These are phyloP conservation scores for Avicennia marina DNA, from an alignment of 257 asterid species.

Conservation along the genomic window DNA sequence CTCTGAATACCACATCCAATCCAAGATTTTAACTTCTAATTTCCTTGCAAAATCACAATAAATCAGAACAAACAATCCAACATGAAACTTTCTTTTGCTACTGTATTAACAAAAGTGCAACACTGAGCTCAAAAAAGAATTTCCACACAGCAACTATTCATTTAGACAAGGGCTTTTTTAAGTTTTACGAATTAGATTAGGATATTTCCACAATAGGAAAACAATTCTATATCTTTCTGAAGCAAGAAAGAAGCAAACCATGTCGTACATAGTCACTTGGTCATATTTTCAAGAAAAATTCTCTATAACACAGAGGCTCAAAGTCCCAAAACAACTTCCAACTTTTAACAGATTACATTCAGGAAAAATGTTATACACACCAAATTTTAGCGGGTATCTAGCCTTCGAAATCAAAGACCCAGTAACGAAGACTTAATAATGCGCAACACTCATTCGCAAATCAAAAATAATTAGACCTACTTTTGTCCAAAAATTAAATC, in stretches of 20 bases:
- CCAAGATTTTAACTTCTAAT: conserved; percentile 9
- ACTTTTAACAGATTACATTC: not conserved
- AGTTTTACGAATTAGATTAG: not conserved
- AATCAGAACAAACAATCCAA: conserved; percentile 12
- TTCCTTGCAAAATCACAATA: conserved; percentile 21
- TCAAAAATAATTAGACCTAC: not conserved
- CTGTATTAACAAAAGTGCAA: not conserved
- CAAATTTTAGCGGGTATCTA: not conserved
- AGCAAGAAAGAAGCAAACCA: not conserved
- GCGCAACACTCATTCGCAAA: not conserved
- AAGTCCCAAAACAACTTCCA: not conserved
- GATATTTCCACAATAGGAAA: conserved; percentile 5
- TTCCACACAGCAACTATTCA: not conserved
- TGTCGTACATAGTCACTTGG: no score
- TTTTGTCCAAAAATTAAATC: not conserved
- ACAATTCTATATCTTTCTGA: not conserved
- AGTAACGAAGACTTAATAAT: conserved; percentile 6
- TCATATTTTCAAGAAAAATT: not conserved
- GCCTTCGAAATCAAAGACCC: conserved; percentile 20
- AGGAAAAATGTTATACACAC: conserved; percentile 14
- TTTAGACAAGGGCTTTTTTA: not conserved
- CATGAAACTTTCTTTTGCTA: not conserved
- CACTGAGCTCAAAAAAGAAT: not conserved
- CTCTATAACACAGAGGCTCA: not conserved
- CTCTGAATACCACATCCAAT: conserved; percentile 30